A percentile compares a stretch with the other conserved stretches of the same genome.
These are phyloP conservation scores for Sphagnum magellanicum DNA, from an alignment of 228 moss, liverwort and hornwort genomes.

Conservation along the genomic window DNA sequence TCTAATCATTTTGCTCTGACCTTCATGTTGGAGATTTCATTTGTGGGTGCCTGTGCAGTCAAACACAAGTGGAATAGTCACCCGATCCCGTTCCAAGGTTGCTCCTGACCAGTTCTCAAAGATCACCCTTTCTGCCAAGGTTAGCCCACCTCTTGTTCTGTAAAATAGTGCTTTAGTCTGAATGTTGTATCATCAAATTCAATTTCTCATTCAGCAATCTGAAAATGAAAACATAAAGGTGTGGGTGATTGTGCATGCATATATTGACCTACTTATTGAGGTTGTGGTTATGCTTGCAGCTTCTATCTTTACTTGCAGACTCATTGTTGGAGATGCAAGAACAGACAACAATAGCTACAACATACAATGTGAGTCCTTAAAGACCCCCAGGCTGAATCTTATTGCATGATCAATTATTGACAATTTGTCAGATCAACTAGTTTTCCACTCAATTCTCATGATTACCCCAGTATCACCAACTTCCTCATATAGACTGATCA, in stretches of 20 bases:
- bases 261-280: neutral
- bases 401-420: no score
- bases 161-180: neutral
- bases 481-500: neutral
- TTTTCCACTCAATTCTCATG: neutral
- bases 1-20: no score
- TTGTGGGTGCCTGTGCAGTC: constrained; percentile 22
- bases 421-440: neutral
- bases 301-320: constrained; percentile 77
- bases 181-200: no score
- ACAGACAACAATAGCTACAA: constrained; percentile 26
- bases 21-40: no score
- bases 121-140: constrained; percentile 71
- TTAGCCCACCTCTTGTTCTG: constrained; percentile 5
- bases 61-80: constrained; percentile 56
- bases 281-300: constrained; percentile 24
- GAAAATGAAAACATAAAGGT: neutral
- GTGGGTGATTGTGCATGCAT: neutral
- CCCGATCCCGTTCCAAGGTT: constrained; percentile 70
- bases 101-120: constrained; percentile 61
- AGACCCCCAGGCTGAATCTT: neutral
- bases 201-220: neutral
- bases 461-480: neutral
- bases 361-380: constrained; percentile 42
- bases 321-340: constrained; percentile 74